Evolutionary conservation across 2,329 filamentous ascomycete species (phyloP).

Genomic region (Sporothrix humicola): DNA sequence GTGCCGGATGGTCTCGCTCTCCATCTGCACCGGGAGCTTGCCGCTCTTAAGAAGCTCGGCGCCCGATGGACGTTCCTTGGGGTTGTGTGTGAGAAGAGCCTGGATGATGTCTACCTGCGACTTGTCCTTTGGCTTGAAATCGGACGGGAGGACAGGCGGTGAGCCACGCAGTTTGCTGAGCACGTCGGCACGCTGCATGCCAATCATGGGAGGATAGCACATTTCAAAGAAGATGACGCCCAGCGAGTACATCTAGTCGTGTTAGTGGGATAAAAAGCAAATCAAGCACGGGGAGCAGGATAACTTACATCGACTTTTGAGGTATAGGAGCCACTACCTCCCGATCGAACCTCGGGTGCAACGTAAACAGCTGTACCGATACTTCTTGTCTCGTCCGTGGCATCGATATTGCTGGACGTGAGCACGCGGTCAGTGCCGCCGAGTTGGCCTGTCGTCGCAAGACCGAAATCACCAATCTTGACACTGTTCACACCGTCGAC

Average conservation of each 20-base stretch:
- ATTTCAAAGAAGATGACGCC: constrained; percentile 99
- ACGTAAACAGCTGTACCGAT: constrained; percentile 87
- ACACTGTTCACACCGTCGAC: constrained; percentile 82
- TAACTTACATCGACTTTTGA: constrained; percentile 89
- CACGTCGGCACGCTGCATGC: constrained; percentile 68
- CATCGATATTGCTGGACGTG: constrained; percentile 50
- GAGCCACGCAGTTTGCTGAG: constrained; percentile 72
- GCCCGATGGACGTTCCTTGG: constrained; percentile 81
- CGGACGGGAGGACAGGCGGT: constrained; percentile 70
- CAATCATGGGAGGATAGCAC: constrained; percentile 71
- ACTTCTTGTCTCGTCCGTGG: constrained; percentile 71
- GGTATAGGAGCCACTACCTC: constrained; percentile 77
- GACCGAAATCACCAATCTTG: constrained; percentile 94
- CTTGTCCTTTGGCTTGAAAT: constrained; percentile 73
- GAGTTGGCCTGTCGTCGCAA: constrained; percentile 83
- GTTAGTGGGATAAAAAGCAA: constrained; percentile 34
- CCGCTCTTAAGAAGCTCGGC: constrained; percentile 82
- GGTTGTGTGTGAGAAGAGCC: constrained; percentile 80
- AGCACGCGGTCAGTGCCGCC: constrained; percentile 36
- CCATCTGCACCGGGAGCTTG: constrained; percentile 87
- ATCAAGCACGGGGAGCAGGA: constrained; percentile 35
- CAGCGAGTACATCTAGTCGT: constrained; percentile 84
- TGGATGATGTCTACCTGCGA: constrained; percentile 79
- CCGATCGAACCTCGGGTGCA: constrained; percentile 85
- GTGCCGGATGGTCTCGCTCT: constrained; percentile 86